Evolutionary conservation across 495 filamentous ascomycete species (phyloP).

Genomic region (Penicillium desertorum): DNA sequence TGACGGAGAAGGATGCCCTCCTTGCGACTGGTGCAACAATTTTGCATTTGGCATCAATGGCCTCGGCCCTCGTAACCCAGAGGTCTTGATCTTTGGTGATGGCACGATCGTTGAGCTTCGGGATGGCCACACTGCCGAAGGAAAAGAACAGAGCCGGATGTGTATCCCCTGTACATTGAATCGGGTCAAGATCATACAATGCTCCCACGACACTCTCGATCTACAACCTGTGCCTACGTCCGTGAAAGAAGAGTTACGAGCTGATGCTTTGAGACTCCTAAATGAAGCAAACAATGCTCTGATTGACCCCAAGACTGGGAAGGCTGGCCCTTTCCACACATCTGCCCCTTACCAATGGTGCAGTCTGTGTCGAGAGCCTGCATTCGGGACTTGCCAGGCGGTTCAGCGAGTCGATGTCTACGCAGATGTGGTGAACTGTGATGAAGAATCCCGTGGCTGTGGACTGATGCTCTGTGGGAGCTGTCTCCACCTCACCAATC

Average conservation of each 20-base stretch:
- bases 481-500: background rate
- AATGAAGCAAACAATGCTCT: background rate
- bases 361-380: slow-evolving; percentile 13
- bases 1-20: background rate
- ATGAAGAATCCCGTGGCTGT: slow-evolving; percentile 5
- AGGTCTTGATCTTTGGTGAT: background rate
- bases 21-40: slow-evolving; percentile 20
- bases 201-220: slow-evolving; percentile 2
- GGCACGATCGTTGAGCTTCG: background rate
- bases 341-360: slow-evolving; percentile 8
- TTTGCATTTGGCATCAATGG: slow-evolving; percentile 17
- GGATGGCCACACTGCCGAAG: slow-evolving; percentile 7
- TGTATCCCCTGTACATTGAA: slow-evolving; percentile 4
- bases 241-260: background rate
- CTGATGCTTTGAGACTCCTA: background rate
- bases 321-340: background rate
- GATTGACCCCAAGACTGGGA: background rate
- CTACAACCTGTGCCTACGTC: background rate
- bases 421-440: background rate
- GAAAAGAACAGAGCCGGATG: slow-evolving; percentile 18
- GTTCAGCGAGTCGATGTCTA: background rate
- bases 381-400: slow-evolving; percentile 2
- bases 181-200: slow-evolving; percentile 10
- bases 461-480: slow-evolving; percentile 11
- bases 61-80: slow-evolving; percentile 4